Conservation (phyloP, 2,329 filamentous ascomycete species). For the Madurella mycetomatis region DNA sequence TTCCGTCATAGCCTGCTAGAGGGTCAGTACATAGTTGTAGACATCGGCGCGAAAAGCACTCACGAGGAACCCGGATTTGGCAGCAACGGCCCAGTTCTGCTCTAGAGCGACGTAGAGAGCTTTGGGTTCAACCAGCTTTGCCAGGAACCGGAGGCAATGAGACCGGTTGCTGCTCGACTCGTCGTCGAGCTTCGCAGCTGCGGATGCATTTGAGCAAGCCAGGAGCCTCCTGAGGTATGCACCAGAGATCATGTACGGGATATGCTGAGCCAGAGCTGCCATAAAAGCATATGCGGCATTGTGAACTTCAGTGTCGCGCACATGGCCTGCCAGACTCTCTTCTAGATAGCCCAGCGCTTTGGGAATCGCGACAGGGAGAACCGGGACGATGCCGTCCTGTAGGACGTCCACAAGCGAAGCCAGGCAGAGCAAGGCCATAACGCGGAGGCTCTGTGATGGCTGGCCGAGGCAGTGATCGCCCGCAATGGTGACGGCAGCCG, state of each 20-base stretch:
- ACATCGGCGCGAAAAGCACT: conserved; percentile 29
- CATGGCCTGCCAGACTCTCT: conserved; percentile 51
- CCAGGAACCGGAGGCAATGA: conserved; percentile 68
- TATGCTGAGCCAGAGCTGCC: conserved; percentile 70
- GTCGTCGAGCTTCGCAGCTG: conserved; percentile 55
- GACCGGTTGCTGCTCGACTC: conserved; percentile 61
- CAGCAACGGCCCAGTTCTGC: conserved; percentile 65
- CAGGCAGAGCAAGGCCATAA: conserved; percentile 84
- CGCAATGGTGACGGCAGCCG: conserved; percentile 71
- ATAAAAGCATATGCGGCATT: conserved; percentile 80
- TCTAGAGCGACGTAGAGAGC: conserved; percentile 70
- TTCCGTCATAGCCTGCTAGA: conserved; percentile 58
- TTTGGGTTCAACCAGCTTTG: conserved; percentile 71
- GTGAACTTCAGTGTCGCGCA: conserved; percentile 61
- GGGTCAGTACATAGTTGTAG: conserved; percentile 28
- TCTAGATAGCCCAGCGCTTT: conserved; percentile 68
- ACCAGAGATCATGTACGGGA: conserved; percentile 85
- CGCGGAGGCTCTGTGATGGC: conserved; percentile 64
- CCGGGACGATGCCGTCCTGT: conserved; percentile 76
- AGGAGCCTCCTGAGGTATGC: conserved; percentile 70
- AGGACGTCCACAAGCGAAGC: conserved; percentile 86
- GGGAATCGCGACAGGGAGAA: conserved; percentile 72
- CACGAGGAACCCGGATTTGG: conserved; percentile 57
- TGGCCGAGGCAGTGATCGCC: conserved; percentile 72
- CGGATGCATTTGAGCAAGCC: conserved; percentile 66